Evolutionary conservation across 2,329 filamentous ascomycete genomes (phyloP).

Genomic region (Cladophialophora psammophila): DNA sequence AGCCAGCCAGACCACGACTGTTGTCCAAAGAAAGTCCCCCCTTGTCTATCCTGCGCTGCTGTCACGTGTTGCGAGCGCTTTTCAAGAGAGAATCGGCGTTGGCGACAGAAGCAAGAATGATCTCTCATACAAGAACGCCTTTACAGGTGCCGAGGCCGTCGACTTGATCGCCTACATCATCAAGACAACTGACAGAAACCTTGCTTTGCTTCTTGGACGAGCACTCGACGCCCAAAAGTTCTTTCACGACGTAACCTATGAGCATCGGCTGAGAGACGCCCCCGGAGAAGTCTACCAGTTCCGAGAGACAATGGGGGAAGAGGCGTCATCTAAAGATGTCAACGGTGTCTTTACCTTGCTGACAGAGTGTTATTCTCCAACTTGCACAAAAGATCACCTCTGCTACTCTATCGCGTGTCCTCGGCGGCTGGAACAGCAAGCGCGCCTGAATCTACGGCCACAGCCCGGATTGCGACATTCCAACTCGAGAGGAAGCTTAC

Average conservation of each 20-base stretch:
- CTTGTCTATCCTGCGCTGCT: slow-evolving; percentile 92
- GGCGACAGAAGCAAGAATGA: slow-evolving; percentile 95
- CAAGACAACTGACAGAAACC: slow-evolving; percentile 92
- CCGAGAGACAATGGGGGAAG: slow-evolving; percentile 82
- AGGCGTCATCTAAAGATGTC: slow-evolving; percentile 75
- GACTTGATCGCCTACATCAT: slow-evolving; percentile 97
- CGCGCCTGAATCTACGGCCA: slow-evolving; percentile 89
- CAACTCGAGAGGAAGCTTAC: slow-evolving; percentile 73
- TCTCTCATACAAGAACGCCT: slow-evolving; percentile 94
- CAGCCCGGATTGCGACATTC: slow-evolving; percentile 82
- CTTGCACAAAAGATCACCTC: slow-evolving; percentile 90
- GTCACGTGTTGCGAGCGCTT: slow-evolving; percentile 91
- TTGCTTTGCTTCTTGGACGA: slow-evolving; percentile 87
- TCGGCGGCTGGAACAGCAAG: slow-evolving; percentile 90
- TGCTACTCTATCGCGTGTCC: slow-evolving; percentile 99
- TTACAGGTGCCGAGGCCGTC: slow-evolving; percentile 93
- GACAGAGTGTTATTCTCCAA: slow-evolving; percentile 97
- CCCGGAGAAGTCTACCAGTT: slow-evolving; percentile 96
- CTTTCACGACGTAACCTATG: slow-evolving; percentile 98
- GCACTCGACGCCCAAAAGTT: slow-evolving; percentile 97
- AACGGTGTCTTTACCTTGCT: slow-evolving; percentile 96
- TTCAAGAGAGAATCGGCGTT: slow-evolving; percentile 84
- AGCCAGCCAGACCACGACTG: slow-evolving; percentile 64
- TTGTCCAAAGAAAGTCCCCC: slow-evolving; percentile 74
- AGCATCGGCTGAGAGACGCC: slow-evolving; percentile 94